Conservation (phyloP, 768 basidiomycete genomes). For the Tylopilus subfusipes region DNA sequence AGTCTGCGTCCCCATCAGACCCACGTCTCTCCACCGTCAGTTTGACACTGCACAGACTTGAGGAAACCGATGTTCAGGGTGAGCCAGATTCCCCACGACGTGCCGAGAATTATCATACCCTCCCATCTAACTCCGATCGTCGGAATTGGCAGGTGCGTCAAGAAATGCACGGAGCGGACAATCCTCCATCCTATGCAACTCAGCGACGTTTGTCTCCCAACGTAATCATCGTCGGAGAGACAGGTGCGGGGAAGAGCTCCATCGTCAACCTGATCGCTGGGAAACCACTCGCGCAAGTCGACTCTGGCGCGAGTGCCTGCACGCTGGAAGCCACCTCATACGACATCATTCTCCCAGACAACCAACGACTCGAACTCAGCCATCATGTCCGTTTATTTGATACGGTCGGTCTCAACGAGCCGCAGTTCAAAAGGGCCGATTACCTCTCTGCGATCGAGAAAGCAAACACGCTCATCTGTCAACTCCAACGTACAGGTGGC, state of each 20-base stretch:
- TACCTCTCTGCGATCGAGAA: slow-evolving; percentile 31
- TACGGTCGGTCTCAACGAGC: slow-evolving; percentile 34
- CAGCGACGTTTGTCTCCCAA: slow-evolving; percentile 32
- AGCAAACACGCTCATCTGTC: slow-evolving; percentile 35
- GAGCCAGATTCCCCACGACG: neutral
- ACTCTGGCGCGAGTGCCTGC: slow-evolving; percentile 33
- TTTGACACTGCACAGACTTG: neutral
- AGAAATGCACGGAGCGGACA: slow-evolving; percentile 3
- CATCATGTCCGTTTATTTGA: slow-evolving; percentile 31
- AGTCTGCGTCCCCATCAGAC: neutral
- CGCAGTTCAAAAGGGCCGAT: slow-evolving; percentile 14
- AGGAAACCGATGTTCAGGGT: slow-evolving; percentile 5
- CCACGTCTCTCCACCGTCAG: neutral
- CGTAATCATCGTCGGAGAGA: slow-evolving; percentile 35
- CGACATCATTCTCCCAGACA: slow-evolving; percentile 19
- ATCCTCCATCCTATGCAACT: slow-evolving; percentile 17
- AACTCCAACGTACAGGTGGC: slow-evolving; percentile 30
- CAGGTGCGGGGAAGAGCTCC: slow-evolving; percentile 38
- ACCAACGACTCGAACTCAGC: slow-evolving; percentile 12
- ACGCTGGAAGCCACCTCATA: slow-evolving; percentile 34
- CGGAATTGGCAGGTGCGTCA: slow-evolving; percentile 14
- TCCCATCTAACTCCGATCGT: slow-evolving; percentile 2
- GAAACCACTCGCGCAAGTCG: slow-evolving; percentile 22
- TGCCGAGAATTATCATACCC: neutral
- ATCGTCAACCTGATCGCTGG: slow-evolving; percentile 39